Evolutionary conservation across 2,329 filamentous ascomycete genomes (phyloP).

Genomic region (Tricladium varicosporioides): DNA sequence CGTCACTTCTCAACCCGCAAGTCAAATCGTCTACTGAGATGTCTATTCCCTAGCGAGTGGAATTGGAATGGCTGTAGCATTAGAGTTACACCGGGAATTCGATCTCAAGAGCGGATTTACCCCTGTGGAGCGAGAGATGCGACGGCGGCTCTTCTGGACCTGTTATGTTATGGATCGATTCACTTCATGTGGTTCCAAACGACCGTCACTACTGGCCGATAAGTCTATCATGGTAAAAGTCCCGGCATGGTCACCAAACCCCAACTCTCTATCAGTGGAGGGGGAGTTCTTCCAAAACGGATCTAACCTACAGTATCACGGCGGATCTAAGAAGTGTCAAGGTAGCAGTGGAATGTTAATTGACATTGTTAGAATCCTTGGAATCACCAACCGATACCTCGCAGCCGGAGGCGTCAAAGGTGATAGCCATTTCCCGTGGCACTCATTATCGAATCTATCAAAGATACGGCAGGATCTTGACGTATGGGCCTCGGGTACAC

Average conservation of each 20-base stretch:
- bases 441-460: slow-evolving; percentile 78
- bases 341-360: slow-evolving; percentile 79
- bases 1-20: slow-evolving; percentile 32
- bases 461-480: slow-evolving; percentile 84
- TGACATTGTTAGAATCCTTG: slow-evolving; percentile 78
- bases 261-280: slow-evolving; percentile 61
- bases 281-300: slow-evolving; percentile 79
- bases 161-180: slow-evolving; percentile 88
- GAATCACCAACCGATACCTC: slow-evolving; percentile 79
- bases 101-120: slow-evolving; percentile 61
- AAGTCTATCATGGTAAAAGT: slow-evolving; percentile 72
- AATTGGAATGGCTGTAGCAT: slow-evolving; percentile 78
- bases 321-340: slow-evolving; percentile 67
- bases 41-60: slow-evolving; percentile 55
- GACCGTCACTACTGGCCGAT: slow-evolving; percentile 77
- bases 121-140: slow-evolving; percentile 69
- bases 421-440: slow-evolving; percentile 89
- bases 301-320: slow-evolving; percentile 73
- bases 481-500: slow-evolving; percentile 78
- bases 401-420: slow-evolving; percentile 84
- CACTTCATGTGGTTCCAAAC: slow-evolving; percentile 74
- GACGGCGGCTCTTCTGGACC: slow-evolving; percentile 82
- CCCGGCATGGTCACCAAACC: slow-evolving; percentile 68
- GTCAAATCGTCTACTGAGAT: slow-evolving; percentile 22
- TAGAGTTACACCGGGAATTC: slow-evolving; percentile 77